These are phyloP conservation scores for Acorus gramineus DNA, from an alignment of 106 monocot species.

Conservation along the genomic window DNA sequence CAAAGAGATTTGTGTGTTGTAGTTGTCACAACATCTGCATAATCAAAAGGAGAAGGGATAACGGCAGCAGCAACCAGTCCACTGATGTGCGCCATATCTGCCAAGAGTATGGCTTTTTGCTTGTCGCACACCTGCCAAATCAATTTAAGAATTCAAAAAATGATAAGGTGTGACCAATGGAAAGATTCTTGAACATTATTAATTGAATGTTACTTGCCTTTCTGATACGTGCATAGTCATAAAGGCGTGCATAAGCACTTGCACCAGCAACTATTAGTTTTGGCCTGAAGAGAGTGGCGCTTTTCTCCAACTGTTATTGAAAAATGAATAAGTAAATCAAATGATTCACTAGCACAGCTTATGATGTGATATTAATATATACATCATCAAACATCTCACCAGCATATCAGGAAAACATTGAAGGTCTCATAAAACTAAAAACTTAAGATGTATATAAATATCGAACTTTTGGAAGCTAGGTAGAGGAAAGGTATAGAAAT, in stretches of 20 bases:
- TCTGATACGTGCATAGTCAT: conserved; percentile 86
- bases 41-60: conserved; percentile 93
- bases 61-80: conserved; percentile 96
- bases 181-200: neutral
- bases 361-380: neutral
- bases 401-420: too few species aligned
- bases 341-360: neutral
- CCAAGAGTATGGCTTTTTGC: conserved; percentile 91
- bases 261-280: conserved; percentile 98
- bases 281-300: conserved; percentile 80
- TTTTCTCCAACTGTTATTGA: conserved; percentile 72
- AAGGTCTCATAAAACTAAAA: too few species aligned
- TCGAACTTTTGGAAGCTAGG: too few species aligned
- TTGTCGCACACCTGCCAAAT: conserved; percentile 78
- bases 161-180: neutral
- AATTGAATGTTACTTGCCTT: conserved; percentile 31
- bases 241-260: conserved; percentile 94
- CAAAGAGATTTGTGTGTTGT: conserved; percentile 99
- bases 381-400: too few species aligned
- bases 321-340: neutral
- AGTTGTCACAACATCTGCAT: conserved; percentile 95
- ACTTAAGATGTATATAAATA: too few species aligned
- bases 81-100: conserved; percentile 99
- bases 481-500: too few species aligned
- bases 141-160: neutral